Conservation (phyloP, 2,329 filamentous ascomycete genomes). For the Penicillium brevicompactum region DNA sequence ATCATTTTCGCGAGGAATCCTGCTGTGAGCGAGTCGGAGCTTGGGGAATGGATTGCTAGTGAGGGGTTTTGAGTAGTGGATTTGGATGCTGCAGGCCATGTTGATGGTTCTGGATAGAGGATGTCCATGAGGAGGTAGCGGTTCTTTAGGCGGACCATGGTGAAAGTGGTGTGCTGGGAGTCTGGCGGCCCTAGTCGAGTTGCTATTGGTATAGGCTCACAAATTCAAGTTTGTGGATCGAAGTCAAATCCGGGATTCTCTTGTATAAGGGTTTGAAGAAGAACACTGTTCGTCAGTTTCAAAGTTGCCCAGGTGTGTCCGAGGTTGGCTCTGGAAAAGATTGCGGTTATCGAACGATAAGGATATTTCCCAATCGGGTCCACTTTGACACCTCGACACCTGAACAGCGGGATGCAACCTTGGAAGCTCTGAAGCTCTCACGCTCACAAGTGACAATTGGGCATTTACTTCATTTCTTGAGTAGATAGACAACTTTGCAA, state of each 20-base stretch:
- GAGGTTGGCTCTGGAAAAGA: constrained; percentile 9
- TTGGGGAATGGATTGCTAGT: constrained; percentile 77
- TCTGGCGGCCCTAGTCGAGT: not conserved
- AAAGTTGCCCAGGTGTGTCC: not conserved
- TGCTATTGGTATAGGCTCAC: not conserved
- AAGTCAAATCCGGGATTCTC: not conserved
- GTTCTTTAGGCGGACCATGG: constrained; percentile 94
- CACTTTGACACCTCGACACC: not conserved
- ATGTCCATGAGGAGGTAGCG: constrained; percentile 95
- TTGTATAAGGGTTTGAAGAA: not conserved
- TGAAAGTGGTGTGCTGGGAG: constrained; percentile 15
- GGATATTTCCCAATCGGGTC: constrained; percentile 9
- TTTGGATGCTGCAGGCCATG: constrained; percentile 35
- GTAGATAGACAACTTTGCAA: not conserved
- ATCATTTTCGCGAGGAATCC: constrained; percentile 69
- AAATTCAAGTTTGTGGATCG: not conserved
- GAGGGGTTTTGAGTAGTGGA: constrained; percentile 46
- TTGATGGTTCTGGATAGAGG: constrained; percentile 69
- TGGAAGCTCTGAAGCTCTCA: no score
- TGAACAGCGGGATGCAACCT: no score
- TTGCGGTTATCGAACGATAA: constrained; percentile 16
- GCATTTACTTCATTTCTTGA: not conserved
- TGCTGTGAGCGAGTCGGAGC: constrained; percentile 68
- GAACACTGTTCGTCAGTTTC: not conserved
- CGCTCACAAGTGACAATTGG: not conserved